Evolutionary conservation across 2,329 filamentous ascomycete species (phyloP), one percentile per base, ranked within the genome.

Genomic region (Aspergillus brasiliensis): DNA sequence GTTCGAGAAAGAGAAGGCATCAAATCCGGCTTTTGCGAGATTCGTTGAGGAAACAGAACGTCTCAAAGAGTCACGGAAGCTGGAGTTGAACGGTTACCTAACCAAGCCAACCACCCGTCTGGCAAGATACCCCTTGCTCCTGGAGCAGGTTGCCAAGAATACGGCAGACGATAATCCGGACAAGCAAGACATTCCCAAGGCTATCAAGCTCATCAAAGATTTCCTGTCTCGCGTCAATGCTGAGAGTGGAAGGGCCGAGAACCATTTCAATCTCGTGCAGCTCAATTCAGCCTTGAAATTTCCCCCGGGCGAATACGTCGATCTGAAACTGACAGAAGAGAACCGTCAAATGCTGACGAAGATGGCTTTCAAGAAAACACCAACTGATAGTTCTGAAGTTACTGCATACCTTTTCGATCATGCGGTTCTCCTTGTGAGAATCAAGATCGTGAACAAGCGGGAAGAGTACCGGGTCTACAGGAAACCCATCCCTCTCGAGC

Each of bases 41-140:
- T 97, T 98, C 68, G 95, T 98, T 25, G 95, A 99, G 66, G 93
- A 98, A 75, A 96, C 96, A 5, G 95, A 99, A 77, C 85, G 95
- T 60, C 86, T 96, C 68, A 97, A 97, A 75, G 95, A 99, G 76
- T 98, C 94, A 5, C 87, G 95, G 65, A 99, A 99, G 78, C 83
- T 99, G 49, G 95, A 99, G 77, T 82, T 99, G 60, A 99, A 99
- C 75, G 95, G 95, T 67, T 99, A 99, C 73, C 82, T 99, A 55
- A 99, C 95, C 8, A 99, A 99, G 77, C 95, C 95, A 1, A 99
- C 95, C 1, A 99, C 95, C 17, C 88, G 95, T 80, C 81, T 99
- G 70, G 95, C 95, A 44, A 87, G 95, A 76, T 99, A 99, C 75
- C 95, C 95, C 3, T 81, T 99, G 38, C 82, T 99, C 11, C 82